Evolutionary conservation across 805 yeast genomes (phyloP), one percentile per base, ranked within the genome.

Genomic region (Lipomyces orientalis): DNA sequence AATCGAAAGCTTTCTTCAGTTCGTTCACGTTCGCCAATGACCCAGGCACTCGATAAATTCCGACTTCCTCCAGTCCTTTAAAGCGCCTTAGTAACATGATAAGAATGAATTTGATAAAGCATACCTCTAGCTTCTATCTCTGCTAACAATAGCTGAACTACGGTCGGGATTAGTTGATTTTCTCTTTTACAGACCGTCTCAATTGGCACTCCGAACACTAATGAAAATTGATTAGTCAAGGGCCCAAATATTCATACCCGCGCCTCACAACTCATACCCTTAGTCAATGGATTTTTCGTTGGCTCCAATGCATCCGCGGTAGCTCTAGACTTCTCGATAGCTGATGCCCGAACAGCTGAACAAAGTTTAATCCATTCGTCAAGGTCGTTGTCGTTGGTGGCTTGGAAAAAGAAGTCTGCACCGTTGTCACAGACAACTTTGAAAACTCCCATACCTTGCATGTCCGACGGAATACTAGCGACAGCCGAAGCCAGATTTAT

Each of bases 191-290:
- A 92, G 3, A 93, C 85, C 70, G 86, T 87, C 43, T 83, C 85
- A 46, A 94, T 81, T 1, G 98, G 97, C 58, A 93, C 89, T 14
- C 98, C 98, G 82, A 93, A 94, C 1, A 94, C 90, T 70, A 81
- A 54, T n/a, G 61, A 22, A 5, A 55, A 37, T 8, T 2, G 34
- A 22, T 25, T 56, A 43, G 49, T 43, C 14, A 6, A 57, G 16
- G n/a, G 51, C 49, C 9, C 43, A 25, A 25, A 25, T 7, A 12
- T 14, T 6, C 14, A 7, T 16, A 35, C 9, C 43, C 4, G 43
- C n/a, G 16, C 22, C n/a, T 43, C 22, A n/a, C 22, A 14, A 43
- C 5, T 2, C 56, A 22, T 62, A 62, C 64, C 64, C 49, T 35
- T 62, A 19, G 58, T 52, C n/a, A 33, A 54, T 16, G 55, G 46